Evolutionary conservation across 352 stramenopile species (phyloP).

Genomic region (Pythium folliculosum): DNA sequence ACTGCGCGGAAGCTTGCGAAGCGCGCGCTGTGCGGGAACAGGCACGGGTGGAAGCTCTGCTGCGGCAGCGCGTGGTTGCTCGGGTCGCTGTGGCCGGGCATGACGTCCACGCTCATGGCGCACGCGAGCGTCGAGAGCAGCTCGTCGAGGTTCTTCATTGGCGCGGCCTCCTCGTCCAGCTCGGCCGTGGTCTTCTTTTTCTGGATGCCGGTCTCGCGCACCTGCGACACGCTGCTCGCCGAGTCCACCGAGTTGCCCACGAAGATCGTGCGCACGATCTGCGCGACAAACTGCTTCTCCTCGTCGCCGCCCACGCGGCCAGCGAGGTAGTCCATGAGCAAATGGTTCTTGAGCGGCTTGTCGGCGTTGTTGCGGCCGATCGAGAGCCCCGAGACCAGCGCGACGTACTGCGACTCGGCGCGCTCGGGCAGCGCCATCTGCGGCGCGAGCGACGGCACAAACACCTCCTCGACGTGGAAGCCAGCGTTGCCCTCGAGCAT

Average conservation of each 20-base stretch:
- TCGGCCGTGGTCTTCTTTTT: slow-evolving; percentile 54
- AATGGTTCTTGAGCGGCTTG: slow-evolving; percentile 52
- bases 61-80: slow-evolving; percentile 91
- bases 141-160: slow-evolving; percentile 71
- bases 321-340: slow-evolving; percentile 80
- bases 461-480: slow-evolving; percentile 69
- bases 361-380: slow-evolving; percentile 43
- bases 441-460: slow-evolving; percentile 49
- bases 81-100: slow-evolving; percentile 89
- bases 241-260: slow-evolving; percentile 59
- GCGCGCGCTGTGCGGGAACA: slow-evolving; percentile 85
- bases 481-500: slow-evolving; percentile 43
- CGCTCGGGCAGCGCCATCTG: slow-evolving; percentile 49
- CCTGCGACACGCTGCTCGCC: slow-evolving; percentile 15
- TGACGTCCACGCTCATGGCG: slow-evolving; percentile 90
- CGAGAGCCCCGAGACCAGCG: slow-evolving; percentile 58
- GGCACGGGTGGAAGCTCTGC: slow-evolving; percentile 92
- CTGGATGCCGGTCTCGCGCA: slow-evolving; percentile 9
- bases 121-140: slow-evolving; percentile 70
- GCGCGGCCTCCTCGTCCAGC: slow-evolving; percentile 45
- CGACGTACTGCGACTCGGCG: slow-evolving; percentile 61
- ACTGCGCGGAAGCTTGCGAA: slow-evolving; percentile 85
- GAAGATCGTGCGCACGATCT: slow-evolving; percentile 78
- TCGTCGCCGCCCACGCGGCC: slow-evolving; percentile 56
- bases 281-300: slow-evolving; percentile 60